phyloP scores from a whole-genome alignment of 2,329 filamentous ascomycete genomes.

The Ophiostoma sp. region DNA sequence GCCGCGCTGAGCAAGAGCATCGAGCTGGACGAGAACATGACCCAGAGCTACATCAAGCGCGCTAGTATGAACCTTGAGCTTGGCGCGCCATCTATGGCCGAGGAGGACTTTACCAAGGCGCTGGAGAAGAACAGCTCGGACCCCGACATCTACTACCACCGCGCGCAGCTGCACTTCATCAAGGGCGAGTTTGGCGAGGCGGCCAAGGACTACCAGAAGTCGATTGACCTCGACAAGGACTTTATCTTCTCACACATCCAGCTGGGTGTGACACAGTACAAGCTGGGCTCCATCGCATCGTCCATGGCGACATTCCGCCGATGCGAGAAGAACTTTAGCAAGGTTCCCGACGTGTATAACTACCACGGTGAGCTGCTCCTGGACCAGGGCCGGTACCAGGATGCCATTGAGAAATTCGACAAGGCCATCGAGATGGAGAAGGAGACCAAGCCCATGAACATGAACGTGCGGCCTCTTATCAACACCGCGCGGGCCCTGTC shows the following conservation, averaged over 20 bases:
- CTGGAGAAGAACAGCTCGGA: conserved; percentile 80
- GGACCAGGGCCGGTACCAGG: conserved; percentile 91
- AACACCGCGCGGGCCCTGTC: conserved; percentile 97
- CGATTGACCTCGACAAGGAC: conserved; percentile 88
- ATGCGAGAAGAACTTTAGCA: conserved; percentile 97
- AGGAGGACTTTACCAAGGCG: conserved; percentile 80
- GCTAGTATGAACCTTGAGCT: conserved; percentile 97
- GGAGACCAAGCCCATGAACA: conserved; percentile 83
- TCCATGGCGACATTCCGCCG: conserved; percentile 98
- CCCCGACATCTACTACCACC: conserved; percentile 98
- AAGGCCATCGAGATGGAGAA: conserved; percentile 99
- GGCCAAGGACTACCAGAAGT: conserved; percentile 98
- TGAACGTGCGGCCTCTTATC: conserved; percentile 96
- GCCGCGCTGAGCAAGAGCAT: conserved; percentile 87
- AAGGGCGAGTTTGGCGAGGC: conserved; percentile 88
- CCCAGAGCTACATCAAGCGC: conserved; percentile 97
- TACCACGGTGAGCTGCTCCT: conserved; percentile 97
- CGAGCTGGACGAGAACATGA: conserved; percentile 78
- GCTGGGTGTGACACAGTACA: conserved; percentile 98
- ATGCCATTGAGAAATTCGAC: conserved; percentile 97
- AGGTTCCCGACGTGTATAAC: conserved; percentile 97
- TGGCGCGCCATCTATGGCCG: conserved; percentile 78
- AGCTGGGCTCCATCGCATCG: conserved; percentile 96
- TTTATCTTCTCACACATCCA: conserved; percentile 99
- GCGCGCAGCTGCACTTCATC: conserved; percentile 96